Evolutionary conservation across 1,284 basidiomycete species (phyloP), one percentile per base, ranked within the genome.

Genomic region (Rhodotorula sp.): DNA sequence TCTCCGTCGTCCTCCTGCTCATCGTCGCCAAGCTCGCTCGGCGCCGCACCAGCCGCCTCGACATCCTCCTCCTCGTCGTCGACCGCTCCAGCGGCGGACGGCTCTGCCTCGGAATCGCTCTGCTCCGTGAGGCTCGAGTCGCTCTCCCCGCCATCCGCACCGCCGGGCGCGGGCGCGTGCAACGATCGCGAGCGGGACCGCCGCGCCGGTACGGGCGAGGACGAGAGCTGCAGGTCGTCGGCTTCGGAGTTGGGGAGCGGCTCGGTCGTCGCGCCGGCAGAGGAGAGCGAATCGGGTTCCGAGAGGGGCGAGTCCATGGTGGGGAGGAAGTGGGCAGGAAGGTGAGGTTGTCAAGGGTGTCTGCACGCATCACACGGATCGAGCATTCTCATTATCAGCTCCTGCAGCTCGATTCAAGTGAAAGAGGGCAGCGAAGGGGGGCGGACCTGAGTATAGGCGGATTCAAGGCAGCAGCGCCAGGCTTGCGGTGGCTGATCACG

Each of bases 261-360:
- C 61, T 76, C 74, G 63, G 74, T 76, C 2, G 72, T 70, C 3
- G 74, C 72, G 32, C 74, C 74, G 50, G 67, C 61, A 1, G 74
- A 76, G 32, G 72, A 74, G 41, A 76, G 72, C 25, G 72, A 74
- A 61, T 76, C 74, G 41, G 70, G 59, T 62, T 74, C 73, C 17
- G 67, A 67, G n/a, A 72, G 64, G 32, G 70, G 70, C 6, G 73
- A 71, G 46, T 72, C 70, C 61, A 54, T 62, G 15, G 12, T n/a
- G 27, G 7, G 34, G 44, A 41, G 39, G 29, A 6, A 27, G 9
- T 15, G 39, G 36, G 15, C 19, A 48, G 44, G 32, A 46, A 55
- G 21, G 46, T 1, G 21, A 29, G 29, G 10, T n/a, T 7, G 27
- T 29, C 3, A 13, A 3, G 44, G 44, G 15, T 21, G 36, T n/a